A percentile compares a stretch with the other conserved stretches of the same genome.
phyloP scores from a whole-genome alignment of 495 filamentous ascomycete genomes.

The Penicillium bovifimosum region DNA sequence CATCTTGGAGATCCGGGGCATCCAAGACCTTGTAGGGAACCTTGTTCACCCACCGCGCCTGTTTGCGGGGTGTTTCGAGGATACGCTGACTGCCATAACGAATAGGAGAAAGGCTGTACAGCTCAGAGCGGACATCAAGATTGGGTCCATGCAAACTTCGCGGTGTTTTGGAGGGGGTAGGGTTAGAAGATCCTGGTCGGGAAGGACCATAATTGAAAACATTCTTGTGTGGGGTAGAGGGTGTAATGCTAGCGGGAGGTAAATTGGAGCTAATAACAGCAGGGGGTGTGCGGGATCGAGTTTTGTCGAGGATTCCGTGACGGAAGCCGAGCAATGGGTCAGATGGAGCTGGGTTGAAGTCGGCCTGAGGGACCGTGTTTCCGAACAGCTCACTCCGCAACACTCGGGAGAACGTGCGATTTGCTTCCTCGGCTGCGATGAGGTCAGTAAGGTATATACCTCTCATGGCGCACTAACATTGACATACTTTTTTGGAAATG shows the following conservation, averaged over 20 bases:
- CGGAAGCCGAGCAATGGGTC: conserved; percentile 56
- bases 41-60: conserved; percentile 84
- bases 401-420: conserved; percentile 82
- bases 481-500: conserved; percentile 90
- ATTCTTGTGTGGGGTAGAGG: conserved; percentile 94
- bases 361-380: conserved; percentile 74
- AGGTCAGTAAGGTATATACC: conserved; percentile 33
- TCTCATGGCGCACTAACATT: neutral
- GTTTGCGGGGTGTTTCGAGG: conserved; percentile 80
- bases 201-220: conserved; percentile 90
- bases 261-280: conserved; percentile 54
- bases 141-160: conserved; percentile 80
- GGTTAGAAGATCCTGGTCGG: conserved; percentile 64
- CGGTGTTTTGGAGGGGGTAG: conserved; percentile 83
- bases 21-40: conserved; percentile 97
- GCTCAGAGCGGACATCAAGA: conserved; percentile 78
- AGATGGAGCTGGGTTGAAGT: conserved; percentile 59
- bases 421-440: conserved; percentile 82
- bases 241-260: conserved; percentile 68
- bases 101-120: conserved; percentile 91
- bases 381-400: conserved; percentile 89
- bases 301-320: conserved; percentile 58
- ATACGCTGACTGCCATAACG: conserved; percentile 85
- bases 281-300: conserved; percentile 76
- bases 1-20: conserved; percentile 91